Base-by-base conservation (phyloP, 192 early-diverging fungal genomes). In the Mortierella claussenii region DNA sequence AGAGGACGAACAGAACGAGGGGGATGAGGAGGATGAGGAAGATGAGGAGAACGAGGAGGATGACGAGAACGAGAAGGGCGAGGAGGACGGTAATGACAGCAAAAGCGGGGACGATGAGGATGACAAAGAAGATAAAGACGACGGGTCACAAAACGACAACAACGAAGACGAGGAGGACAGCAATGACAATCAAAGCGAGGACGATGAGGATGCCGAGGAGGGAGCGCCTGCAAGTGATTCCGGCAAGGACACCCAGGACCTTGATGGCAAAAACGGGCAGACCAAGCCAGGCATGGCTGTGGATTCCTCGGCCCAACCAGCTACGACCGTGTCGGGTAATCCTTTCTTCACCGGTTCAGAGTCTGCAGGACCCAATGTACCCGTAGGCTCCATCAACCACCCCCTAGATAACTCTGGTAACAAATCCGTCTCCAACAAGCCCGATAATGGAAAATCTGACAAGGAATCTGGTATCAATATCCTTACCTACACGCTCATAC, bases 401-500 rank as follows among this genome's bases (percentile, higher is more conserved):
- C 37, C 37, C 7, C 37, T 40, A 10, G 37, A 13, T 13, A 10
- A 7, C 3, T 23, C 37, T 17, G 49, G 34, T 28, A 11, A 15
- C 71, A 51, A 51, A 23, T 15, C 13, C 5, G 21, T 58, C 44
- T 9, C 28, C 54, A 40, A 32, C 9, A 44, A 23, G 17, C 43
- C 54, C 11, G 28, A 34, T 34, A 26, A 52, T 17, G 9, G 15
- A 13, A 24, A 36, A 13, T 21, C 32, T 3, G 27, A 17, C 11
- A 45, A 31, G 23, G 40, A 66, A 11, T 62, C 58, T 17, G 28
- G 27, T 31, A 12, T 24, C 26, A 76, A 55, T 15, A 48, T 62
- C 28, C 28, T 67, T 17, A 13, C 49, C 26, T 76, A 67, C 42
- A 76, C 46, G 2, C 30, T 67, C 4, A 57, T 76, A 18, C 73